Evolutionary conservation across 1,284 basidiomycete genomes (phyloP).

Genomic region (Ustilago shanxiensis): DNA sequence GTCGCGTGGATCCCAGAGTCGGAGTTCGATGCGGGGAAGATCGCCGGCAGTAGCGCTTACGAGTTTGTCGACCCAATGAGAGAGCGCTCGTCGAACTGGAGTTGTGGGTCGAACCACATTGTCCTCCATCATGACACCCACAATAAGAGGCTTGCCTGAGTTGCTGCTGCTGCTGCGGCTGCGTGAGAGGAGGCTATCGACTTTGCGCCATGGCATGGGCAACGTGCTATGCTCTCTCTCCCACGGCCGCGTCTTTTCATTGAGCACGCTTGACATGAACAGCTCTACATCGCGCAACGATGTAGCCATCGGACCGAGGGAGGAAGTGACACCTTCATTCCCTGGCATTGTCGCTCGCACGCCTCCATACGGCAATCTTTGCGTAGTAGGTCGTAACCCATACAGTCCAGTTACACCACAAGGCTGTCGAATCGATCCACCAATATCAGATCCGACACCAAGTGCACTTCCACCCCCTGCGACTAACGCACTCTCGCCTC

Average conservation of each 20-base stretch:
- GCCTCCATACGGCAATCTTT: conserved; percentile 40
- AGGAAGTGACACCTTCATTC: conserved; percentile 42
- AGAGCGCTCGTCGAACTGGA: conserved; percentile 30
- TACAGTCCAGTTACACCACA: conserved; percentile 42
- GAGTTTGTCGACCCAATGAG: conserved; percentile 35
- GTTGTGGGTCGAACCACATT: conserved; percentile 39
- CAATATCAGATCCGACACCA: conserved; percentile 53
- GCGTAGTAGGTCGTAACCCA: conserved; percentile 46
- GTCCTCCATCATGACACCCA: conserved; percentile 46
- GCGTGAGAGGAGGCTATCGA: conserved; percentile 24
- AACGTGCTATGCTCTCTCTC: conserved; percentile 24
- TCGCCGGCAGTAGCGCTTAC: not conserved
- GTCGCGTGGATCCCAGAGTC: conserved; percentile 31
- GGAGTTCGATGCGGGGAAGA: conserved; percentile 23
- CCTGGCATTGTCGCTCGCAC: conserved; percentile 49
- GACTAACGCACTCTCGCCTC: conserved; percentile 53
- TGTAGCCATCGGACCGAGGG: conserved; percentile 40
- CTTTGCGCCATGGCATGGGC: conserved; percentile 35
- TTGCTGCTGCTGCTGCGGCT: no score
- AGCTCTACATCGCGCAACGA: conserved; percentile 45
- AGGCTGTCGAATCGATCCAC: conserved; percentile 52
- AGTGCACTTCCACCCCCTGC: conserved; percentile 36
- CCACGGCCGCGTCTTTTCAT: conserved; percentile 38
- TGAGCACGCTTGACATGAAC: conserved; percentile 46
- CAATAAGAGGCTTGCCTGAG: conserved; percentile 15